Evolutionary conservation across 352 stramenopile genomes (phyloP), one percentile per base, ranked within the genome.

Genomic region (Phytophthora crassamura): DNA sequence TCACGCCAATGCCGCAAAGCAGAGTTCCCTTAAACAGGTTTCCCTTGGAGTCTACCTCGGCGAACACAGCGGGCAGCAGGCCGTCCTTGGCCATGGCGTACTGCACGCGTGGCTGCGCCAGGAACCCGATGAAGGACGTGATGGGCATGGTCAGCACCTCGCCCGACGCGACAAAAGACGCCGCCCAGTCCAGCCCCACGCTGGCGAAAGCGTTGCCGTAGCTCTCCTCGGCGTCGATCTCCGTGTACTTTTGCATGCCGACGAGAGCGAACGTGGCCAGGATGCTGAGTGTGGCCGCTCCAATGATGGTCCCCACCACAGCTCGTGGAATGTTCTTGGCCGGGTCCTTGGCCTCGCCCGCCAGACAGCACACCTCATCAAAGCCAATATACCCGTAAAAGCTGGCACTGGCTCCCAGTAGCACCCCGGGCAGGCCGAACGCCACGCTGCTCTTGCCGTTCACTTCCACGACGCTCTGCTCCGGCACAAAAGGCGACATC

Each of bases 371-470:
- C 4, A 99, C 89, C 73, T 98, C 96, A 72, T 99, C 87, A 69
- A 98, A 99, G 12, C 97, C 97, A 55, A 99, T 89, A 70, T 98
- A 99, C 3, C 96, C 96, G 70, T 98, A 99, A 65, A 99, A 99
- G 38, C 89, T 97, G 32, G 91, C 91, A 30, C 92, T 97, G 0
- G 93, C 88, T 1, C 96, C 95, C 14, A 94, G 69, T 16, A 98
- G 72, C 7, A 99, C 80, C 1, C 91, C 91, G 0, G 76, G 76
- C 74, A 75, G 86, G 36, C 91, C 91, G 55, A 85, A 95, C 9
- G 75, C 75, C 9, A 82, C 40, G 5, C 73, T 56, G 0, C 84
- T 78, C 8, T 72, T 49, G 0, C 47, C 61, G 15, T 78, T 67
- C 4, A 63, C 64, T 16, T 69, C 20, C 12, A 72, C 51, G 20